Evolutionary conservation across 1,284 basidiomycete genomes (phyloP), one percentile per base, ranked within the genome.

Genomic region (Heterobasidion annosum): DNA sequence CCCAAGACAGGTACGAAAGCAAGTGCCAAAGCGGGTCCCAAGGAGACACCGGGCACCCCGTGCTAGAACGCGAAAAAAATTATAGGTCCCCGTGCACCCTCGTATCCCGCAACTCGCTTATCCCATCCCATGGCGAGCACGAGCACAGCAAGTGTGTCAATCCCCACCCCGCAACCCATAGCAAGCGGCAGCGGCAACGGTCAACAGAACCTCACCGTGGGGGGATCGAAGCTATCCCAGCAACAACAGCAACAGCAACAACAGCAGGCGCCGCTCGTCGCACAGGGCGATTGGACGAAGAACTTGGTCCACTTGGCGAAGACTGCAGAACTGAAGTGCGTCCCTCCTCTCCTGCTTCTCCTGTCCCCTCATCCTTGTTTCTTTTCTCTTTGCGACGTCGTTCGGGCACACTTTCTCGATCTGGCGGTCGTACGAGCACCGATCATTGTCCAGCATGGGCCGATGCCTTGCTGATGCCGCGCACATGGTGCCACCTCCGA

Each of bases 231-330:
- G n/a, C 37, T 40, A 40, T n/a, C n/a, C 10, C 37, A 40, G 37
- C 37, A 8, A n/a, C 37, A 40, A 7, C 37, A 40, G 37, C 12
- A 40, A 8, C 37, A 40, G 37, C 37, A 40, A 7, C 37, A 40
- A 7, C 37, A 12, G 12, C 45, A 47, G 25, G 12, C 52, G 9
- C 82, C 83, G 13, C 68, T 88, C 52, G 73, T 88, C 51, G 85
- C 87, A 4, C 82, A 81, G 16, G 87, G 87, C 7, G 86, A 91
- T 67, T 91, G 88, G 88, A 88, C 86, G 35, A 86, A 85, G 63
- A 85, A 88, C 68, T 76, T 91, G 48, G 83, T 91, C 49, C 85
- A 89, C 57, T 75, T 90, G 18, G 88, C 88, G 3, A 89, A 85
- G 72, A 88, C 85, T 0, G 88, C 88, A 15, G 88, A 90, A 64